These are phyloP conservation scores for Helenozyma baotianmanensis DNA, from an alignment of 805 yeast species.

Conservation along the genomic window DNA sequence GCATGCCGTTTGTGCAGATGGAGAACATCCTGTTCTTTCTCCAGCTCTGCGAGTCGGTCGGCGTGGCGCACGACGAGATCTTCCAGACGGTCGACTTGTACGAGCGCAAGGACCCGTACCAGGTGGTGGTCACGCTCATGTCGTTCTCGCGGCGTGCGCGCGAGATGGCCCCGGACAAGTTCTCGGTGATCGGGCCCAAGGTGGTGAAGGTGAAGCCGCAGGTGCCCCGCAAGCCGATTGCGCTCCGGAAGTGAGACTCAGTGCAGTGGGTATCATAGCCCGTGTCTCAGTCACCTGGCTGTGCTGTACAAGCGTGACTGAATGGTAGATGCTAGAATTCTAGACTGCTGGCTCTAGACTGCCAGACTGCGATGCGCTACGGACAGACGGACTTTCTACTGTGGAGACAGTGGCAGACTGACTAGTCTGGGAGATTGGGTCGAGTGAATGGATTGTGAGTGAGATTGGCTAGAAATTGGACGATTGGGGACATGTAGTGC, in stretches of 20 bases:
- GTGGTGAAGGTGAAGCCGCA: conserved; percentile 43
- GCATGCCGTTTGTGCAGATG: conserved; percentile 76
- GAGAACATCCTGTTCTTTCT: conserved; percentile 77
- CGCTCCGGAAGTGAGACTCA: conserved; percentile 2
- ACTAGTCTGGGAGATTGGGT: no score
- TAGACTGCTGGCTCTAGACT: no score
- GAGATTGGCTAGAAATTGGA: no score
- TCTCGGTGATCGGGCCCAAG: conserved; percentile 40
- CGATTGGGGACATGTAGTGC: no score
- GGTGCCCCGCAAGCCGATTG: conserved; percentile 51
- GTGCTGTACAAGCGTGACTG: no score
- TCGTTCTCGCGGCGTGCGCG: conserved; percentile 70
- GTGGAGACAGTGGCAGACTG: no score
- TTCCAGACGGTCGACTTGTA: conserved; percentile 75
- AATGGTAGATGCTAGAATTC: no score
- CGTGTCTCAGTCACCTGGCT: no score
- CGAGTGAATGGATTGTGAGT: no score
- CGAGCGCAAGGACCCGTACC: conserved; percentile 72
- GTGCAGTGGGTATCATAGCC: no score
- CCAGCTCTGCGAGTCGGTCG: conserved; percentile 53
- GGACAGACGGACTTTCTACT: no score
- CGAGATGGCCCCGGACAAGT: conserved; percentile 24
- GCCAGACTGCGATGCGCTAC: no score
- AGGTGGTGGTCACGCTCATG: conserved; percentile 68
- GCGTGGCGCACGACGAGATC: conserved; percentile 76